Conservation (phyloP, 768 basidiomycete species). For the Suillus clintonianus region DNA sequence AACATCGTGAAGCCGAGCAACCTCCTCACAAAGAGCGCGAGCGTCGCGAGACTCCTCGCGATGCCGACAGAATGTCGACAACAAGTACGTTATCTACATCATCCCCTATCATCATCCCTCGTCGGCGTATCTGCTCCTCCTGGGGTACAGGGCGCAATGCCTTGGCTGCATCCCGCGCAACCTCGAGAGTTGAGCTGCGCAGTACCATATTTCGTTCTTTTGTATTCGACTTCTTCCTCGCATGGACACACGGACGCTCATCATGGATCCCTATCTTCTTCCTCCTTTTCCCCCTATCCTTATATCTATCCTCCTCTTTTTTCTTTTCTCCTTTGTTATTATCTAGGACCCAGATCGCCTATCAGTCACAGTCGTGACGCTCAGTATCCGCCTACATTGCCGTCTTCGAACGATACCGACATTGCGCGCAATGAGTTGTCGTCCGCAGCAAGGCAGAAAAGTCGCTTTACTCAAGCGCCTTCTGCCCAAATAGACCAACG, state of each 20-base stretch:
- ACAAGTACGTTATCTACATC: conserved; percentile 51
- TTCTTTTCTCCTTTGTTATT: conserved; percentile 33
- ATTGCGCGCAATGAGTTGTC: conserved; percentile 9
- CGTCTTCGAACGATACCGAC: conserved; percentile 18
- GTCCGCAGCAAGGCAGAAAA: conserved; percentile 12
- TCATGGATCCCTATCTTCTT: conserved; percentile 39
- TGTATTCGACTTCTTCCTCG: conserved; percentile 39
- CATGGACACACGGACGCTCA: conserved; percentile 43
- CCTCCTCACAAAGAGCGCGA: conserved; percentile 16
- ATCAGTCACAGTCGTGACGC: conserved; percentile 32
- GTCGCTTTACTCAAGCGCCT: conserved; percentile 24
- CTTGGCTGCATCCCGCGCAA: conserved; percentile 42
- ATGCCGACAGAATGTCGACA: conserved; percentile 37
- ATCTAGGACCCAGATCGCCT: conserved; percentile 45
- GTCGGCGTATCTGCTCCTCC: conserved; percentile 41
- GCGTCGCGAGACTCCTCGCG: conserved; percentile 27
- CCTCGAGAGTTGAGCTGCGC: conserved; percentile 47
- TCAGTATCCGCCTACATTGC: conserved; percentile 21
- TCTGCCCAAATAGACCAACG: conserved; percentile 13
- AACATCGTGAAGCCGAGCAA: conserved; percentile 25
- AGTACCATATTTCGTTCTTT: conserved; percentile 31
- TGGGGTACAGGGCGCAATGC: conserved; percentile 35
- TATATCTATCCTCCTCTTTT: conserved; percentile 30
- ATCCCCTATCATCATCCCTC: conserved; percentile 36
- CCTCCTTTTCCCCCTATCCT: conserved; percentile 30